Conservation (phyloP, 345 rosid species). For the Eucalyptus globulus region DNA sequence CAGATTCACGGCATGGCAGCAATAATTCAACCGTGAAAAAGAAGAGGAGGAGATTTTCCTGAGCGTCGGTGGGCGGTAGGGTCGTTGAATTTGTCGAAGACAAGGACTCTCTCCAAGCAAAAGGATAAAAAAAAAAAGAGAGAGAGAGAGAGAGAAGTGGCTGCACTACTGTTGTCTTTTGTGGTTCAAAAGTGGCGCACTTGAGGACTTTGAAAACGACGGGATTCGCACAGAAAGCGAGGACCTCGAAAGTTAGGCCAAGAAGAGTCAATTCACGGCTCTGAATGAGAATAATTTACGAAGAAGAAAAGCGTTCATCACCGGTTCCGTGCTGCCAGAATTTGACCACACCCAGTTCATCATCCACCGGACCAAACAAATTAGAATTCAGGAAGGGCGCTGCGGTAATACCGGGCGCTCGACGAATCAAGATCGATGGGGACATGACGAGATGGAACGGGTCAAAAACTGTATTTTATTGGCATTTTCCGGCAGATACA, state of each 20-base stretch:
- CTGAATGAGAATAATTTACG: not conserved
- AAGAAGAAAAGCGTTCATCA: not conserved
- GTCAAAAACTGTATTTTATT: not conserved
- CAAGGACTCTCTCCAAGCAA: not conserved
- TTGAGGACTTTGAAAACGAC: not conserved
- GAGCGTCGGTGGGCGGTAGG: not conserved
- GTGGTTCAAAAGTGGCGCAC: not conserved
- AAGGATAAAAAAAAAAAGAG: fast-evolving
- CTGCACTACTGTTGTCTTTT: not conserved
- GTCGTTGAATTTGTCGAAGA: not conserved
- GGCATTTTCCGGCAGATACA: not conserved
- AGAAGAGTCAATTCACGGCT: not conserved
- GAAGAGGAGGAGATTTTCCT: not conserved
- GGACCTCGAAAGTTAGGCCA: not conserved
- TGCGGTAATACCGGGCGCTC: not conserved
- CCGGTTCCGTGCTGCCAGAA: not conserved
- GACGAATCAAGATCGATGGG: not conserved
- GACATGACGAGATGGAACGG: not conserved
- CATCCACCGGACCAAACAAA: not conserved
- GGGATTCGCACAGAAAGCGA: not conserved
- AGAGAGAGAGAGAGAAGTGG: not conserved
- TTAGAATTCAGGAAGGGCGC: not conserved
- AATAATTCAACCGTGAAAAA: not conserved
- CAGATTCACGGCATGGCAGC: not conserved
- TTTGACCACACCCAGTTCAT: not conserved